Percentiles rank a stretch among this genome's conserved stretches.
These are phyloP conservation scores for Trichosporon asahii DNA, from an alignment of 1,284 basidiomycete species.

Conservation along the genomic window DNA sequence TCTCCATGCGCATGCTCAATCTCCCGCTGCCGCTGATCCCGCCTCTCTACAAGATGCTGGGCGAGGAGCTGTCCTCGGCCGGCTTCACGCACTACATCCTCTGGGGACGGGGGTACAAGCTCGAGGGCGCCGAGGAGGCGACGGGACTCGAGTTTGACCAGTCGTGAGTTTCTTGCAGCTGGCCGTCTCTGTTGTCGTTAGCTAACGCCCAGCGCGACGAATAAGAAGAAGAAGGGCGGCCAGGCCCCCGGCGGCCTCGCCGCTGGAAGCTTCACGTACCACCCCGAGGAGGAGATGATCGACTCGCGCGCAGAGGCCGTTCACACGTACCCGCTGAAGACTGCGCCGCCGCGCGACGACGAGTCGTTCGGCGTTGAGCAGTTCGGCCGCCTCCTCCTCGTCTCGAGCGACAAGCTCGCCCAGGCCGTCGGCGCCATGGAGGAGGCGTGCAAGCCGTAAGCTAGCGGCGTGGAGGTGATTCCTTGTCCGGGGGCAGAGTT, in stretches of 20 bases:
- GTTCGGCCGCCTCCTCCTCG: slow-evolving; percentile 69
- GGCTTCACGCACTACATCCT: slow-evolving; percentile 45
- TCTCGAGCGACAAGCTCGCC: slow-evolving; percentile 52
- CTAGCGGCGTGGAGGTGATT: background rate
- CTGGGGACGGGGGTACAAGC: slow-evolving; percentile 50
- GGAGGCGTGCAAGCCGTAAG: slow-evolving; percentile 31
- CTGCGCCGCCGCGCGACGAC: slow-evolving; percentile 61
- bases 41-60: slow-evolving; percentile 83
- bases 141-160: slow-evolving; percentile 45
- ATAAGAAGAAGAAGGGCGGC: slow-evolving; percentile 46
- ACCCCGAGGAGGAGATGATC: slow-evolving; percentile 78
- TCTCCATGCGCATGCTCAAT: slow-evolving; percentile 83
- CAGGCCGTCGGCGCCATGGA: slow-evolving; percentile 51
- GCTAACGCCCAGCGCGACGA: background rate
- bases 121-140: slow-evolving; percentile 45
- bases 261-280: slow-evolving; percentile 62
- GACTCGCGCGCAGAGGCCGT: slow-evolving; percentile 63
- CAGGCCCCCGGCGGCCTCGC: slow-evolving; percentile 27
- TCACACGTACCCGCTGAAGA: slow-evolving; percentile 65
- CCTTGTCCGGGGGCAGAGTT: background rate
- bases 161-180: slow-evolving; percentile 21
- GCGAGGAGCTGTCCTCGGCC: slow-evolving; percentile 66
- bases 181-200: too few species aligned
- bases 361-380: slow-evolving; percentile 78
- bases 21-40: slow-evolving; percentile 87